Evolutionary conservation across 495 filamentous ascomycete genomes (phyloP), one percentile per base, ranked within the genome.

Genomic region (Xylaria acuta): DNA sequence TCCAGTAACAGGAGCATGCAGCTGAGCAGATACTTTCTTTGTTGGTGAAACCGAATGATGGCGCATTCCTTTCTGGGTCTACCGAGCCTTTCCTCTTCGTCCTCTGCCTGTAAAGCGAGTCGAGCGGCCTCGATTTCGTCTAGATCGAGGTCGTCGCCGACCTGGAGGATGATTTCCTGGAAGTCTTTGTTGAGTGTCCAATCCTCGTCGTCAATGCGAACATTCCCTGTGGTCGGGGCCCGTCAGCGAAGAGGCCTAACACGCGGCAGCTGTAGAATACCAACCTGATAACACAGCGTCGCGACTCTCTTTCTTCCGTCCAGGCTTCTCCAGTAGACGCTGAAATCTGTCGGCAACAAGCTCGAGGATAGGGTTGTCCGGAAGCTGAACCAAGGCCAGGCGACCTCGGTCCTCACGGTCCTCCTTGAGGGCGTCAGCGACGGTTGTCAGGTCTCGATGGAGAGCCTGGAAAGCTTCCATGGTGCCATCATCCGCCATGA

Each of bases 171-270:
- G 67, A 90, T 87, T 80, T 97, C 90, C 79, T 94, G 87, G 80
- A 98, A 98, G 75, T 95, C 90, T 51, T 91, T 85, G 78, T 97
- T 98, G 78, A 98, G 83, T n/a, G 87, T 75, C 78, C 94, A 98
- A 75, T 94, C 89, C 11, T 87, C 86, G 70, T 91, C 91, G 74
- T 88, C 86, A 70, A 96, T 77, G 22, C 82, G 88, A 68, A 98
- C 84, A 75, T 91, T 92, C 30, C 92, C 93, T 95, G 67, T 58
- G 70, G 20, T 56, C 41, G 12, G n/a, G 22, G 70, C 56, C 36
- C 59, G 80, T 89, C 73, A 90, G 84, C 73, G 27, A 64, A 67
- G 59, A 32, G 41, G 8, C 36, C 20, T 65, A 40, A 7, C 22
- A 45, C n/a, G 2, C 25, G 8, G 49, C 20, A 53, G 69, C 1